Base-by-base conservation (phyloP, 1,139 yeast genomes). In the Candida tunisiensis region DNA sequence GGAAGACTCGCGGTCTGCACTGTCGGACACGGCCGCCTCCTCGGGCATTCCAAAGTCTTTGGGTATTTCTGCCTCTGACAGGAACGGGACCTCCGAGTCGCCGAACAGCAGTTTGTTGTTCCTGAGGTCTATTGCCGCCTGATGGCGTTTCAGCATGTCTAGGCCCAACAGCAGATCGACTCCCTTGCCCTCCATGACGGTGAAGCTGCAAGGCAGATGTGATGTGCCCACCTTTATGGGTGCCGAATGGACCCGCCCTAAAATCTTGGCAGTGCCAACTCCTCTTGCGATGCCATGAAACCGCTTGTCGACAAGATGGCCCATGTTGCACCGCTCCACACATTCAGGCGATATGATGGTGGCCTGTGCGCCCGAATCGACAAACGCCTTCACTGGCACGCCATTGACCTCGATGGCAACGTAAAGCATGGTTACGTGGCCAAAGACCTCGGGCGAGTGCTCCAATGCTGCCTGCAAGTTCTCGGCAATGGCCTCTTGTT, bases 281-380 rank as follows among this genome's bases (percentile, higher is more conserved):
- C 98, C 99, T 35, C 69, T 58, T 2, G 93, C 96, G 40, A 72
- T 70, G 15, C 94, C 93, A 27, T 60, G 61, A 49, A 74, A 82
- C 35, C 95, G 60, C 34, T 55, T 69, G 47, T 88, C 99, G n/a
- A 88, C 70, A 30, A 83, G 55, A 38, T 77, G 69, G 15, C 71
- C 55, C 24, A 88, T 55, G 1, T 80, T 79, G 30, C 88, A 69
- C 31, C 60, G 57, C 36, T 74, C 77, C 1, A 93, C 94, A 38
- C 88, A 60, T 24, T 58, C 54, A 1, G 93, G 78, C 13, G 83
- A 71, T 47, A 74, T 75, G 27, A 85, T 74, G 0, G 98, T 83
- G 23, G 71, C 62, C 49, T 83, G 95, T 1, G 99, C 98, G 2
- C 99, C 98, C 0, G 95, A 72, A 47, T 88, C 99, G 8, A 88